phyloP scores from a whole-genome alignment of 2,329 filamentous ascomycete genomes.

The Colletotrichum orbiculare region DNA sequence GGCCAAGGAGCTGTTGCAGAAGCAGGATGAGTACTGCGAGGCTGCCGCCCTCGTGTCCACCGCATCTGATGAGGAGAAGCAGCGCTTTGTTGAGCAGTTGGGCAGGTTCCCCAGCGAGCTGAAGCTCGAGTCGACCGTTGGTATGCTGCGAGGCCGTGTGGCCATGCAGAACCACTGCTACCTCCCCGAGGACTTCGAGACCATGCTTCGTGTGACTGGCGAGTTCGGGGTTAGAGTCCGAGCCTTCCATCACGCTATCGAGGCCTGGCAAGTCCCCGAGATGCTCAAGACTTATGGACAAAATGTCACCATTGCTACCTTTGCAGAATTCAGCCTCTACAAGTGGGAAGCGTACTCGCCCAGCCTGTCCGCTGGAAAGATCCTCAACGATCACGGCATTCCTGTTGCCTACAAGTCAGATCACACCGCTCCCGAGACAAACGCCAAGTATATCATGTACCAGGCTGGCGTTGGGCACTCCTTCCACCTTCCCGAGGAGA shows the following conservation, averaged over 20 bases:
- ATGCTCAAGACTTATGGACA: constrained; percentile 51
- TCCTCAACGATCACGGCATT: constrained; percentile 52
- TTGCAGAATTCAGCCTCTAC: constrained; percentile 54
- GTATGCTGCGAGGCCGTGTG: constrained; percentile 53
- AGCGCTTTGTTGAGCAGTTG: constrained; percentile 29
- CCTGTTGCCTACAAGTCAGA: constrained; percentile 58
- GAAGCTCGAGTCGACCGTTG: constrained; percentile 53
- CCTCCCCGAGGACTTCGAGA: constrained; percentile 54
- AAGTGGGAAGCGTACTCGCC: constrained; percentile 55
- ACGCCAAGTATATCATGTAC: constrained; percentile 54
- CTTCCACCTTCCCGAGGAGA: constrained; percentile 53
- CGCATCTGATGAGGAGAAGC: constrained; percentile 39
- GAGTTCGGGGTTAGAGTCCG: constrained; percentile 55
- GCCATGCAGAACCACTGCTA: constrained; percentile 58
- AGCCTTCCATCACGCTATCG: constrained; percentile 54
- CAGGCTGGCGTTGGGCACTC: constrained; percentile 54
- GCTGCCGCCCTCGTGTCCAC: constrained; percentile 39
- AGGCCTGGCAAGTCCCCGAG: constrained; percentile 53
- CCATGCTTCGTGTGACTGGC: constrained; percentile 53
- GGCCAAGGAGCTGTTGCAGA: constrained; percentile 48
- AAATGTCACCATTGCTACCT: constrained; percentile 56
- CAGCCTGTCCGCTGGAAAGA: constrained; percentile 52
- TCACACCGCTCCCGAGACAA: constrained; percentile 46
- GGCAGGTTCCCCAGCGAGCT: constrained; percentile 47
- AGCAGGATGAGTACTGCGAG: constrained; percentile 47